Evolutionary conservation across 2,329 filamentous ascomycete genomes (phyloP).

Genomic region (Rutstroemia sp.): DNA sequence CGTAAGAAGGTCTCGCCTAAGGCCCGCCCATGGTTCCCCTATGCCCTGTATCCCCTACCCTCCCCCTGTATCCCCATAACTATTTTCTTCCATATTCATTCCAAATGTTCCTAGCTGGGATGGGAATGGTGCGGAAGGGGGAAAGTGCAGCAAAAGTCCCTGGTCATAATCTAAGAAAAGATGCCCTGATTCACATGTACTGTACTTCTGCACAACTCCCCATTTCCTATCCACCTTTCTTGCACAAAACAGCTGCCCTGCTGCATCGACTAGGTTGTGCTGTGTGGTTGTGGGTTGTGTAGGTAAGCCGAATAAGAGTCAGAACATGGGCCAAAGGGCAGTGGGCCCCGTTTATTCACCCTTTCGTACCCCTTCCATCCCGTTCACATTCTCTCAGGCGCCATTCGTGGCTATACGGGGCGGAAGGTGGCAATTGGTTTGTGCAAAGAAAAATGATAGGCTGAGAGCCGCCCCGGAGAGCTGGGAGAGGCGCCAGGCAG

Average conservation of each 20-base stretch:
- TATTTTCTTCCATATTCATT: too few species aligned
- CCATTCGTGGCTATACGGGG: constrained; percentile 5
- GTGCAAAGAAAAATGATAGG: constrained; percentile 1
- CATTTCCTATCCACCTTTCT: too few species aligned
- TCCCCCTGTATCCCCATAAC: neutral
- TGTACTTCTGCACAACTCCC: too few species aligned
- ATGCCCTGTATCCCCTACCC: neutral
- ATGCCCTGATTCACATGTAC: too few species aligned
- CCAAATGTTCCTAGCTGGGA: neutral
- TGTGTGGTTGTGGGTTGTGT: too few species aligned
- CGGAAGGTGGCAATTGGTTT: neutral
- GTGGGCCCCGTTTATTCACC: too few species aligned
- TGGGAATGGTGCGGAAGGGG: neutral
- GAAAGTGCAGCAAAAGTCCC: too few species aligned
- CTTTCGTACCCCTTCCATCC: neutral
- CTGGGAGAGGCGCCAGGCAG: neutral
- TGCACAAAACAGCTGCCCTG: too few species aligned
- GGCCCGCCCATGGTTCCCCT: neutral
- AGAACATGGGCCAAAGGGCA: neutral
- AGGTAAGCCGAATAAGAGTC: neutral
- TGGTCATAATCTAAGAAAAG: too few species aligned
- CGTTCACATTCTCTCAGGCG: constrained; percentile 1
- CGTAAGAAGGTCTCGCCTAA: neutral
- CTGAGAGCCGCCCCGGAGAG: neutral
- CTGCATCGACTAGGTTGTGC: too few species aligned